phyloP scores from a whole-genome alignment of 208 protist genomes.

The Dictyostelium gargantuum region DNA sequence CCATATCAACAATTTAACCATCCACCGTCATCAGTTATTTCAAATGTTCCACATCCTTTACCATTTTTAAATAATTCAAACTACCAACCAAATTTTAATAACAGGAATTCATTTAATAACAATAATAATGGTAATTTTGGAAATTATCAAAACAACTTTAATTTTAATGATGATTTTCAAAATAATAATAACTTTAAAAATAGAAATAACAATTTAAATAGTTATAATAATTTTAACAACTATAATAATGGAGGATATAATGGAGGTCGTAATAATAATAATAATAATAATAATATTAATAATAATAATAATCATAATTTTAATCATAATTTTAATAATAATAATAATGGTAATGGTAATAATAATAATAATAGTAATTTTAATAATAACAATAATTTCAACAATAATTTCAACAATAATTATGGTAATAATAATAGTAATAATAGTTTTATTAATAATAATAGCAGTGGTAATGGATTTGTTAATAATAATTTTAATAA shows the following conservation, averaged over 20 bases:
- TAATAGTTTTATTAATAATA: background rate
- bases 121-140: background rate
- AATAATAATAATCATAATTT: too few relatives aligned
- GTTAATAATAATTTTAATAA: too few relatives aligned
- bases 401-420: too few relatives aligned
- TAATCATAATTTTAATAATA: too few relatives aligned
- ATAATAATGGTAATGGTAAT: too few relatives aligned
- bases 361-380: too few relatives aligned
- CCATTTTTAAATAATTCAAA: background rate
- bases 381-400: too few relatives aligned
- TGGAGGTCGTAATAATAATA: too few relatives aligned
- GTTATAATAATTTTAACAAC: too few relatives aligned
- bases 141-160: background rate
- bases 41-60: background rate
- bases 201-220: background rate
- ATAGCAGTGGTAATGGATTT: background rate
- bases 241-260: too few relatives aligned
- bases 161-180: background rate
- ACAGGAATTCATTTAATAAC: background rate
- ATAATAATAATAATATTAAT: too few relatives aligned
- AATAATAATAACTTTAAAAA: background rate
- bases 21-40: background rate
- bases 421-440: background rate
- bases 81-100: background rate
- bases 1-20: background rate